A percentile compares a stretch with the other conserved stretches of the same genome.
Conservation (phyloP, 768 basidiomycete species). For the Boletus rufocinnamomeus region DNA sequence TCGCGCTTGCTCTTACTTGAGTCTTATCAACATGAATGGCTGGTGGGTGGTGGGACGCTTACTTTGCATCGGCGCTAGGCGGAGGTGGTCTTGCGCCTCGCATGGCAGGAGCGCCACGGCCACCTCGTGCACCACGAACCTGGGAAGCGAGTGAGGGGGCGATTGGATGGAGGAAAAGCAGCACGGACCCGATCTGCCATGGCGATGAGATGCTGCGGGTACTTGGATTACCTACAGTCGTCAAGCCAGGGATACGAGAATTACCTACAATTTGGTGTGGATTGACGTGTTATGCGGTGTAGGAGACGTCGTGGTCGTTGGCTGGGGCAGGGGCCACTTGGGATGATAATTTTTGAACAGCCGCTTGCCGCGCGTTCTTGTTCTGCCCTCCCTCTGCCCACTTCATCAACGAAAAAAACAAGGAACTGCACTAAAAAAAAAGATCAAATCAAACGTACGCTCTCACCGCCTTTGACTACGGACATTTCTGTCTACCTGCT, state of each 20-base stretch:
- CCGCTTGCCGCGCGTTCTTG: conserved; percentile 37
- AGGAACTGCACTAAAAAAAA: conserved; percentile 6
- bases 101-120: conserved; percentile 40
- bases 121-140: conserved; percentile 62
- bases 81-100: conserved; percentile 24
- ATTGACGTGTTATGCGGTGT: conserved; percentile 23
- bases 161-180: neutral
- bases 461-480: conserved; percentile 12
- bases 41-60: conserved; percentile 12
- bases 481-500: conserved; percentile 15
- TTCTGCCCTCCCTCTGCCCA: conserved; percentile 30
- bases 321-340: conserved; percentile 1
- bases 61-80: conserved; percentile 29
- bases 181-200: conserved; percentile 38
- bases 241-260: neutral
- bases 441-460: conserved; percentile 12
- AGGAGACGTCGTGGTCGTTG: conserved; percentile 10
- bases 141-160: conserved; percentile 37
- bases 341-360: conserved; percentile 33
- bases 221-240: conserved; percentile 20
- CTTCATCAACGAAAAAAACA: conserved; percentile 1
- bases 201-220: conserved; percentile 8
- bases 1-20: conserved; percentile 64
- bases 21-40: conserved; percentile 32
- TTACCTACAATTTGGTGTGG: conserved; percentile 19